These are phyloP conservation scores for Centaurea solstitialis DNA, from an alignment of 129 eudicot species.

Conservation along the genomic window DNA sequence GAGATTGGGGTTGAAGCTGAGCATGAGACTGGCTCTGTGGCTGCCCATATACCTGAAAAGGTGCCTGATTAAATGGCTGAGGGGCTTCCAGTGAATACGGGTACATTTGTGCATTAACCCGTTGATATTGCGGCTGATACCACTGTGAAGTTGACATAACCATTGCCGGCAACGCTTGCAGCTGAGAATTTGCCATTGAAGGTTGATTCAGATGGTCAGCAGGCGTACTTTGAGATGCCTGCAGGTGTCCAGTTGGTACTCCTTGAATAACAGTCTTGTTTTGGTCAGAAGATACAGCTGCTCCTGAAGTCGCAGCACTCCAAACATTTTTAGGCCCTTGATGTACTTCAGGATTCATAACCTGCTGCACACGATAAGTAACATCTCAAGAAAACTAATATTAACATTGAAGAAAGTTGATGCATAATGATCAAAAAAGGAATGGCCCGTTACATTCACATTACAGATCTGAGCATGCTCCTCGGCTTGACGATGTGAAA, in stretches of 20 bases:
- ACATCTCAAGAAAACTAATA: not conserved
- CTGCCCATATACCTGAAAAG: conserved; percentile 28
- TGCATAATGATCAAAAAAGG: not conserved
- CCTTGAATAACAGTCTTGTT: conserved; percentile 27
- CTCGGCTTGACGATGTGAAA: conserved; percentile 92
- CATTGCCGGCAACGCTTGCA: conserved; percentile 36
- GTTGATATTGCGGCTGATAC: conserved; percentile 70
- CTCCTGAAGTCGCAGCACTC: conserved; percentile 29
- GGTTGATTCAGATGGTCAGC: conserved; percentile 39
- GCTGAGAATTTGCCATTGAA: conserved; percentile 31
- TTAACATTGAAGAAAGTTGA: not conserved
- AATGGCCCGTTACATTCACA: conserved; percentile 45
- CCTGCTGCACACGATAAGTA: conserved; percentile 23
- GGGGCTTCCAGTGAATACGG: conserved; percentile 42
- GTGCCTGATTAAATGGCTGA: conserved; percentile 49
- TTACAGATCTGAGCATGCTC: conserved; percentile 92
- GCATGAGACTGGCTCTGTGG: conserved; percentile 30
- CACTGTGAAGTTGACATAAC: conserved; percentile 52
- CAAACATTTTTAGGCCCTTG: conserved; percentile 33
- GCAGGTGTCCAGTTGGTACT: conserved; percentile 38
- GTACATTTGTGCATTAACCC: conserved; percentile 52
- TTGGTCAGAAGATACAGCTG: conserved; percentile 28
- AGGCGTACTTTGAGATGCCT: conserved; percentile 37
- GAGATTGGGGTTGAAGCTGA: conserved; percentile 20
- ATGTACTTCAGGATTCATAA: conserved; percentile 47